Evolutionary conservation across 345 rosid species (phyloP).

Genomic region (Psidium friedrichsthalianum): DNA sequence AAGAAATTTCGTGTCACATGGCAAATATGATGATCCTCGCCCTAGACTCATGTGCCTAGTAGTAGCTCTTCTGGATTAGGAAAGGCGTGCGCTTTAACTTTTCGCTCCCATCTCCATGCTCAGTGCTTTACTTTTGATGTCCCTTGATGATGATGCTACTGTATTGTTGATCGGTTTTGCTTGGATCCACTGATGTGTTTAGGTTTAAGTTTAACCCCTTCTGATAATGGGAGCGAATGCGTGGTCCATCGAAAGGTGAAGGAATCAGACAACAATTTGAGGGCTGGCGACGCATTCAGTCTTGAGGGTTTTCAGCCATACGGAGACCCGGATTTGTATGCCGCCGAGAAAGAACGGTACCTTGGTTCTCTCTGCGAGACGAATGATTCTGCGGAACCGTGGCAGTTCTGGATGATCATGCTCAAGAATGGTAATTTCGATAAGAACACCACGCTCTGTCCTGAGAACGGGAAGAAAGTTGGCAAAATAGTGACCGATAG

Average conservation of each 20-base stretch:
- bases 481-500: constrained; percentile 27
- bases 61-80: not conserved
- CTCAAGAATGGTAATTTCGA: constrained; percentile 63
- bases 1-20: not conserved
- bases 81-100: not conserved
- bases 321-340: constrained; percentile 35
- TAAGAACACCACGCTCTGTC: constrained; percentile 44
- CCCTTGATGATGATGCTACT: not conserved
- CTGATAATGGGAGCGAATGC: constrained; percentile 19
- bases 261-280: constrained; percentile 31
- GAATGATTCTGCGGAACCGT: constrained; percentile 21
- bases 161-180: not conserved
- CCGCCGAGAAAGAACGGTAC: constrained; percentile 40
- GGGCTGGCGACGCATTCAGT: constrained; percentile 38
- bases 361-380: constrained; percentile 41
- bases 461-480: constrained; percentile 40
- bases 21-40: not conserved
- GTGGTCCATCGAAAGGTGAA: constrained; percentile 27
- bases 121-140: not conserved
- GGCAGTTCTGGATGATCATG: constrained; percentile 58
- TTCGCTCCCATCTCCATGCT: not conserved
- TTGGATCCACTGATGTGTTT: not conserved
- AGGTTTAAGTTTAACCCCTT: not conserved
- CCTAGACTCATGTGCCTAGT: not conserved
- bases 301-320: constrained; percentile 13